Evolutionary conservation across 2,329 filamentous ascomycete species (phyloP).

Genomic region (Acarospora socialis): DNA sequence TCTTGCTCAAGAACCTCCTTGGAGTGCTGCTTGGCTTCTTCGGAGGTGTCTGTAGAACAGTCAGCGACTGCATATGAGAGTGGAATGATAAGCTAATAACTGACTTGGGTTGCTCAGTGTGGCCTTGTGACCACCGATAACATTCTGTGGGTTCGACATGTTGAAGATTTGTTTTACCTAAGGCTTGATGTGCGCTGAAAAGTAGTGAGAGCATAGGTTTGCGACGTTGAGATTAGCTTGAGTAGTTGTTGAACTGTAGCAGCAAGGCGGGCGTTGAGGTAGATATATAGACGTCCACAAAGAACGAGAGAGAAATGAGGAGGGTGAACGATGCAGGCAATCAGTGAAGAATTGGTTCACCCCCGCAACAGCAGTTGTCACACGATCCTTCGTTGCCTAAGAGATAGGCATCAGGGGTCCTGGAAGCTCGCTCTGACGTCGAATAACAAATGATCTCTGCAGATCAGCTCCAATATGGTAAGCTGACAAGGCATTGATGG

Average conservation of each 20-base stretch:
- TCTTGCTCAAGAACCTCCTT: constrained; percentile 38
- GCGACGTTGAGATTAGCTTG: not conserved
- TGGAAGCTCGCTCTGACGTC: not conserved
- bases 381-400: not conserved
- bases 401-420: not conserved
- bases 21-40: constrained; percentile 43
- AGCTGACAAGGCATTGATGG: too few species aligned
- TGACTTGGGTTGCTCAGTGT: constrained; percentile 40
- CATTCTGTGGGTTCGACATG: constrained; percentile 37
- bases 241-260: too few species aligned
- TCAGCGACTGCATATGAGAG: not conserved
- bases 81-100: constrained; percentile 5
- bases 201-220: not conserved
- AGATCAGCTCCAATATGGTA: too few species aligned
- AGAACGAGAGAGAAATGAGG: not conserved
- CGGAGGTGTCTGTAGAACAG: constrained; percentile 28
- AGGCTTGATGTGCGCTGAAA: not conserved
- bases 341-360: not conserved
- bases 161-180: constrained; percentile 15
- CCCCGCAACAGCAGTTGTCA: too few species aligned
- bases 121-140: constrained; percentile 46
- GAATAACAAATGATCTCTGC: too few species aligned
- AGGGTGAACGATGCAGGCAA: not conserved
- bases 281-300: not conserved
- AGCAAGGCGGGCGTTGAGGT: not conserved